Evolutionary conservation across 1,284 basidiomycete genomes (phyloP).

Genomic region (Trametes pubescens): DNA sequence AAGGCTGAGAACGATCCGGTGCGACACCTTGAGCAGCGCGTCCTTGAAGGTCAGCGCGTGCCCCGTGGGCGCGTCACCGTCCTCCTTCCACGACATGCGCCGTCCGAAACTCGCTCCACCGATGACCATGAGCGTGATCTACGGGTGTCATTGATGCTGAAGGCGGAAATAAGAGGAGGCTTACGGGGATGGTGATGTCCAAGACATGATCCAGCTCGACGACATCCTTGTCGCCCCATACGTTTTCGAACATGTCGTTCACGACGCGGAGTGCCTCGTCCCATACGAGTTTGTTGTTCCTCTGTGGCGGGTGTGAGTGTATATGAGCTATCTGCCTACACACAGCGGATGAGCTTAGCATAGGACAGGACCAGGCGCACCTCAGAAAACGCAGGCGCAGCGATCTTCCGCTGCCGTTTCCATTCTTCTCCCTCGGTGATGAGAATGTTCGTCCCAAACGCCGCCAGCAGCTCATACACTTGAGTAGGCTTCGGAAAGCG

Average conservation of each 20-base stretch:
- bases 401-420: conserved; percentile 64
- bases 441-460: conserved; percentile 62
- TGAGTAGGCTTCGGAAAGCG: conserved; percentile 48
- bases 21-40: conserved; percentile 57
- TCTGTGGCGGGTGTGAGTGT: conserved; percentile 20
- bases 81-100: conserved; percentile 58
- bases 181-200: conserved; percentile 56
- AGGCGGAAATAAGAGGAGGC: conserved; percentile 19
- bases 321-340: not conserved
- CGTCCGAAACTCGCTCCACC: conserved; percentile 66
- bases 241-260: conserved; percentile 47
- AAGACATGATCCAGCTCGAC: conserved; percentile 44
- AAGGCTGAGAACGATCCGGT: conserved; percentile 52
- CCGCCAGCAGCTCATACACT: conserved; percentile 43
- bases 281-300: conserved; percentile 66
- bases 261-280: conserved; percentile 55
- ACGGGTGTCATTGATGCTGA: too few species aligned
- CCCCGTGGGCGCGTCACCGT: conserved; percentile 49
- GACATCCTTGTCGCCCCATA: conserved; percentile 45
- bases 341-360: too few species aligned
- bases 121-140: conserved; percentile 67
- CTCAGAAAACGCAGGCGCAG: conserved; percentile 52
- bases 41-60: conserved; percentile 65
- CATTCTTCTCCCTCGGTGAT: conserved; percentile 66
- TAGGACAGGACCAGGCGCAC: conserved; percentile 32